Conservation (phyloP, 495 filamentous ascomycete genomes). For the Penicillium atrosanguineum region DNA sequence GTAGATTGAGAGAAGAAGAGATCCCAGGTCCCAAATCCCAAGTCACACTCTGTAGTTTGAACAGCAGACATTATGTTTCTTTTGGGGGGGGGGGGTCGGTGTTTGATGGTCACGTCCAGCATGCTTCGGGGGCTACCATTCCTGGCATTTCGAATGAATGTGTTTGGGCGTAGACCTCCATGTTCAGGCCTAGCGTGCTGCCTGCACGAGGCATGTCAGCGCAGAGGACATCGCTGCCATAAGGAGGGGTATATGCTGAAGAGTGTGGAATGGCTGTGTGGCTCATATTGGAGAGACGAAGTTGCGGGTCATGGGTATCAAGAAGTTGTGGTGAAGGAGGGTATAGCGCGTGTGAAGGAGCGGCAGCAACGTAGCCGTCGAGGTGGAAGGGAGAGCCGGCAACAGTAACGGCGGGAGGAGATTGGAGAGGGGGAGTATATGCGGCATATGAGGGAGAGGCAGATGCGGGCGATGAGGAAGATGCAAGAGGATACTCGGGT, state of each 20-base stretch:
- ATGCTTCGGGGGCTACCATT: slow-evolving; percentile 28
- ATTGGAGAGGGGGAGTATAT: slow-evolving; percentile 43
- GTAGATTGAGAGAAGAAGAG: neutral
- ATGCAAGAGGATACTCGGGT: slow-evolving; percentile 34
- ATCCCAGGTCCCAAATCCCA: neutral
- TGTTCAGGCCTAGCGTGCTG: slow-evolving; percentile 27
- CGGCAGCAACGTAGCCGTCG: slow-evolving; percentile 34
- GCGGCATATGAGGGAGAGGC: slow-evolving; percentile 39
- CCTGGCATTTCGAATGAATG: slow-evolving; percentile 29
- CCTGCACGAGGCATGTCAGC: slow-evolving; percentile 28
- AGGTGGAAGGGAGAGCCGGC: slow-evolving; percentile 37
- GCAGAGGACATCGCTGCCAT: slow-evolving; percentile 30
- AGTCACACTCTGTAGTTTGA: neutral
- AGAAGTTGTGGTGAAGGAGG: slow-evolving; percentile 38
- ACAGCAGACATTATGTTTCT: neutral
- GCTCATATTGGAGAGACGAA: slow-evolving; percentile 29
- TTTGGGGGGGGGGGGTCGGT: too few species aligned
- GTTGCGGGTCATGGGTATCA: slow-evolving; percentile 29
- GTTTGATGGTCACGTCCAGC: slow-evolving; percentile 29
- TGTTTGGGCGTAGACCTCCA: slow-evolving; percentile 34
- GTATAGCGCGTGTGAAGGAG: slow-evolving; percentile 32
- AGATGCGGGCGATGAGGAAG: slow-evolving; percentile 39
- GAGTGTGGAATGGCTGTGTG: slow-evolving; percentile 30
- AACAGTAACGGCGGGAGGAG: slow-evolving; percentile 38
- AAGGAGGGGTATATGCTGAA: slow-evolving; percentile 33